Base-by-base conservation (phyloP, 139 green algal species). In the Tetradesmus lagerheimii region DNA sequence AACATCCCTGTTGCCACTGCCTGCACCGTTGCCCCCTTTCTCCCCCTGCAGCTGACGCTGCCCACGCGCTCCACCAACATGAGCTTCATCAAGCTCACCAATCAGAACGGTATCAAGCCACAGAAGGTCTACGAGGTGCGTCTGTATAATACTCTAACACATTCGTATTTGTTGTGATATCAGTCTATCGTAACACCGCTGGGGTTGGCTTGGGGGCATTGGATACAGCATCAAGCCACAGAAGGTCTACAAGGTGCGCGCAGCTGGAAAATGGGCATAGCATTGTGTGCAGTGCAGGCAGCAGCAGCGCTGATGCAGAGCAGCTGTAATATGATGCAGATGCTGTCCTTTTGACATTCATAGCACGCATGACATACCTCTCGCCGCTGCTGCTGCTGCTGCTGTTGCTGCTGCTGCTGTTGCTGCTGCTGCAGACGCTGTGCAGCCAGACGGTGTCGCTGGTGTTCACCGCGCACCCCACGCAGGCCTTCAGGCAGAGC, bases 381-480 rank as follows among this genome's bases (percentile, higher is more conserved):
- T 12, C 92, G 34, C 27, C 76, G n/a, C 20, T 71, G 37, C 57
- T 34, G 34, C 25, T 12, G 62, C 62, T 89, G 34, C n/a, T 45
- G 75, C 76, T 76, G 74, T 16, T 79, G n/a, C 29, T 80, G 34
- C 3, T 87, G 81, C 71, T 38, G 34, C 50, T 80, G 67, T 11
- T 39, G n/a, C 67, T 27, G 67, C 67, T 39, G 67, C 76, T 34
- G 76, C 89, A 95, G 89, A 71, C 95, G 15, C 90, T 99, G 79
- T 98, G 96, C 91, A 89, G 90, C 18, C 97, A 99, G 92, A 94
- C 78, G 0, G 96, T 99, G 47, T 95, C 97, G 38, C 93, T 98
- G 75, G 96, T 99, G 23, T 96, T 99, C 81, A 99, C 97, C 2
- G 97, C 97, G 0, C 97, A 99, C 92, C 97, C 97, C 50, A 99